phyloP scores from a whole-genome alignment of 805 yeast species.

The Jamesozyma spencerorum region DNA sequence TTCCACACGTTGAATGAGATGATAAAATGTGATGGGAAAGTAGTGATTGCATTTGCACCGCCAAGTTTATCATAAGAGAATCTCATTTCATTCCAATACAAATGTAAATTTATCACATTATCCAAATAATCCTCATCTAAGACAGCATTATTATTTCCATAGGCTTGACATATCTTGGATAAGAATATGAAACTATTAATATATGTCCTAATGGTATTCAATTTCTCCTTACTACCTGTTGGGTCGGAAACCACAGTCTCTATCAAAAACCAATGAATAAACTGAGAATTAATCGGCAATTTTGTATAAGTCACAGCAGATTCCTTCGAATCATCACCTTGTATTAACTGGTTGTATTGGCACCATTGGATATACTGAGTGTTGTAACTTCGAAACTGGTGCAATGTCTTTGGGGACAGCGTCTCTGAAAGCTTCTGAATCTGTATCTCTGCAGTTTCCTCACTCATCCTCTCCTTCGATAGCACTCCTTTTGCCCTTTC shows the following conservation, averaged over 20 bases:
- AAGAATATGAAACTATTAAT: slow-evolving; percentile 17
- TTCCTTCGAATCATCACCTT: neutral
- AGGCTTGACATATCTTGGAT: slow-evolving; percentile 14
- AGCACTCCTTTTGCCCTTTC: too few species aligned
- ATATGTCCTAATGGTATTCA: neutral
- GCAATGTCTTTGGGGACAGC: slow-evolving; percentile 20
- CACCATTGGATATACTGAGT: slow-evolving; percentile 25
- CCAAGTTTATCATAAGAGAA: neutral
- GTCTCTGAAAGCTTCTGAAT: slow-evolving; percentile 18
- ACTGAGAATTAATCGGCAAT: slow-evolving; percentile 17
- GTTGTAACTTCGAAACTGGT: slow-evolving; percentile 24
- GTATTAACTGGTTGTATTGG: slow-evolving; percentile 9
- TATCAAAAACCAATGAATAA: slow-evolving; percentile 23
- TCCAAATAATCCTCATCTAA: slow-evolving; percentile 21
- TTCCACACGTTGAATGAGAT: slow-evolving; percentile 28
- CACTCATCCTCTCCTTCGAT: too few species aligned
- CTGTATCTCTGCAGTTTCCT: neutral
- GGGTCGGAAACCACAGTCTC: slow-evolving; percentile 12
- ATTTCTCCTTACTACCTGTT: neutral
- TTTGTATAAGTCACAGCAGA: slow-evolving; percentile 11
- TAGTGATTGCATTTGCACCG: neutral
- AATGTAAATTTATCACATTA: slow-evolving; percentile 13
- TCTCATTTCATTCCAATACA: slow-evolving; percentile 3
- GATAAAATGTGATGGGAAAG: slow-evolving; percentile 1
- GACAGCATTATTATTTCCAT: slow-evolving; percentile 10